These are phyloP conservation scores for Penicillium sp. DNA, from an alignment of 2,329 filamentous ascomycete species.

Conservation along the genomic window DNA sequence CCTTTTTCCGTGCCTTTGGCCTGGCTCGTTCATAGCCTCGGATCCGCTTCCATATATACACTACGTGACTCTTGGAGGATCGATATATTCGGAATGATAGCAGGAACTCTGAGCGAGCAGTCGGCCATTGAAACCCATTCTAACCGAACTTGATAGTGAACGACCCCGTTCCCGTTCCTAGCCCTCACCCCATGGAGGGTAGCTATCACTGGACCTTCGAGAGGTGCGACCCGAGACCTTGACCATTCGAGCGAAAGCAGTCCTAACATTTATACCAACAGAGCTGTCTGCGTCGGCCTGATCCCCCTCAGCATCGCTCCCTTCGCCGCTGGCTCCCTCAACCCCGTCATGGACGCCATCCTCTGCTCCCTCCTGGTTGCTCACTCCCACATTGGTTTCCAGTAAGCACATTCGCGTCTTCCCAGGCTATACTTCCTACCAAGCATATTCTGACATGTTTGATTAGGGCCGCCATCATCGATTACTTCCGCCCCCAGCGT, in stretches of 20 bases:
- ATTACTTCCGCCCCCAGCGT: slow-evolving; percentile 81
- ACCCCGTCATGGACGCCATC: slow-evolving; percentile 84
- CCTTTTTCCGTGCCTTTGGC: slow-evolving; percentile 11
- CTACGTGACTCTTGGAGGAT: not conserved
- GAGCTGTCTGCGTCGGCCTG: slow-evolving; percentile 77
- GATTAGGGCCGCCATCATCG: slow-evolving; percentile 73
- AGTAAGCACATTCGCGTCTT: slow-evolving; percentile 58
- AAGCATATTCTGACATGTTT: slow-evolving; percentile 23
- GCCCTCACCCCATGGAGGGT: slow-evolving; percentile 77
- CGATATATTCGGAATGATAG: slow-evolving; percentile 4
- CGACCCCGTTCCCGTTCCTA: slow-evolving; percentile 78
- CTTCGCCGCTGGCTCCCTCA: slow-evolving; percentile 89
- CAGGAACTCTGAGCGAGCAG: not conserved
- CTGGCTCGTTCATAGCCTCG: slow-evolving; percentile 12
- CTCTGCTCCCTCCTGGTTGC: slow-evolving; percentile 83
- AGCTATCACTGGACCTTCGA: slow-evolving; percentile 99
- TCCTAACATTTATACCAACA: slow-evolving; percentile 42
- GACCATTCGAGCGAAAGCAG: not conserved
- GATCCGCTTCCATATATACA: slow-evolving; percentile 6
- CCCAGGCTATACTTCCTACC: not conserved
- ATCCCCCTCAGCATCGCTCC: slow-evolving; percentile 87
- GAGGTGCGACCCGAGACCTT: slow-evolving; percentile 54
- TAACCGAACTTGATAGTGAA: slow-evolving; percentile 66
- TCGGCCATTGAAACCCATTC: slow-evolving; percentile 12
- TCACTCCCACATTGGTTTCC: slow-evolving; percentile 95